phyloP scores from a whole-genome alignment of 2,329 filamentous ascomycete genomes.

The Botrytis elliptica region DNA sequence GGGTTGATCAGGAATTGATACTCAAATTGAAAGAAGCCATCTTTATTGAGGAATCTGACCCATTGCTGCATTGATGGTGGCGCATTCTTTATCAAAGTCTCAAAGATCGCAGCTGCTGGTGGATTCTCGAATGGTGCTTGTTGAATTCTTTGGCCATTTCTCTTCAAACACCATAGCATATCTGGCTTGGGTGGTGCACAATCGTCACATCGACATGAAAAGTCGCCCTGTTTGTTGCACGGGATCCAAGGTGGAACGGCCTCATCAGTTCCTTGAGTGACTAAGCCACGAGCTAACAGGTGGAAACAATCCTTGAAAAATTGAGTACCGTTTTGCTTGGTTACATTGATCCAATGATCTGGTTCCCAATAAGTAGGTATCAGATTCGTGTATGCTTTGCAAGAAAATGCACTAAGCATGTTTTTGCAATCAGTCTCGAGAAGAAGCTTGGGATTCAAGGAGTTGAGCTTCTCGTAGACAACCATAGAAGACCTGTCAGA shows the following conservation, averaged over 20 bases:
- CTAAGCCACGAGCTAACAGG: constrained; percentile 5
- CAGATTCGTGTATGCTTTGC: background rate
- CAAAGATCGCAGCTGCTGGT: constrained; percentile 49
- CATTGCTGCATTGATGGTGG: constrained; percentile 44
- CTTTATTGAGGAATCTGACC: constrained; percentile 38
- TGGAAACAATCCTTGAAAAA: background rate
- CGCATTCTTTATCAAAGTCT: constrained; percentile 49
- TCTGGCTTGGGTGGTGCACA: background rate
- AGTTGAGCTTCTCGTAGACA: background rate
- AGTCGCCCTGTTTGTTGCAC: background rate
- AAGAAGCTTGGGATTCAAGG: background rate
- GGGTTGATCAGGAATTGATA: constrained; percentile 46
- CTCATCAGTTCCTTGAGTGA: background rate
- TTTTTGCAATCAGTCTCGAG: background rate
- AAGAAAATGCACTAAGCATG: background rate
- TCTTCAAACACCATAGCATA: constrained; percentile 5
- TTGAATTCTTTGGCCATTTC: constrained; percentile 23
- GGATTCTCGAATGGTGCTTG: constrained; percentile 52
- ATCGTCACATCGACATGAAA: background rate
- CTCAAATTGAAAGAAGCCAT: constrained; percentile 37
- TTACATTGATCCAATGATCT: background rate
- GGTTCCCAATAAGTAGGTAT: background rate
- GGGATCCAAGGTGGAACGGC: background rate
- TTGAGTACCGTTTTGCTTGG: background rate
- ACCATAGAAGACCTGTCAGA: background rate